Conservation (phyloP, 306 rosid species). For the Gynostemma pentaphyllum region DNA sequence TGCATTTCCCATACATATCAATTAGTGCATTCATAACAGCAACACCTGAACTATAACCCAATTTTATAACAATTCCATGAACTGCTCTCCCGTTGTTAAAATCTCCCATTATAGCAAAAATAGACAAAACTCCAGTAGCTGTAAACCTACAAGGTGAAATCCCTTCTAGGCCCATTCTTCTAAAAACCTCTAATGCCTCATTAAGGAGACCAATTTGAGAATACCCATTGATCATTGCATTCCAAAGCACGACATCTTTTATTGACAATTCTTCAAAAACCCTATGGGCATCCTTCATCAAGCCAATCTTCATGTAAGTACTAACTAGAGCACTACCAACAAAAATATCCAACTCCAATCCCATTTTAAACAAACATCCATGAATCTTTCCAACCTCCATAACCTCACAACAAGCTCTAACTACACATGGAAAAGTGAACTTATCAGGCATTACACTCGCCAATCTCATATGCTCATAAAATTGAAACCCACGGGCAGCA, state of each 20-base stretch:
- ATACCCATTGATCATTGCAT: slow-evolving; percentile 69
- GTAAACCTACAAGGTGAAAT: slow-evolving; percentile 46
- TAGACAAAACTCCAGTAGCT: slow-evolving; percentile 54
- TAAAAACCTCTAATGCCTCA: slow-evolving; percentile 52
- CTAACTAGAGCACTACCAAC: slow-evolving; percentile 68
- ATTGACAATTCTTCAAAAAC: slow-evolving; percentile 54
- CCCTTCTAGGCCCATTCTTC: slow-evolving; percentile 41
- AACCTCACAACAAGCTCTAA: slow-evolving; percentile 45
- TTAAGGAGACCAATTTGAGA: slow-evolving; percentile 44
- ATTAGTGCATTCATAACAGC: slow-evolving; percentile 62
- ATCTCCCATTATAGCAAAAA: slow-evolving; percentile 40
- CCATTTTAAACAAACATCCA: slow-evolving; percentile 63
- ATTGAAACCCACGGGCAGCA: slow-evolving; percentile 23
- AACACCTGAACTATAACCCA: slow-evolving; percentile 49
- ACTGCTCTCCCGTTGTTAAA: slow-evolving; percentile 44
- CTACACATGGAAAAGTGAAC: slow-evolving; percentile 61
- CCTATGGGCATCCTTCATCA: slow-evolving; percentile 43
- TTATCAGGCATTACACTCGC: slow-evolving; percentile 45
- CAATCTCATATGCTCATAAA: slow-evolving; percentile 42
- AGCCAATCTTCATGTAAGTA: slow-evolving; percentile 42
- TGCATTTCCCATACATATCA: slow-evolving; percentile 89
- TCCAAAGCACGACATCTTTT: slow-evolving; percentile 81
- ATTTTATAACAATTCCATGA: slow-evolving; percentile 51
- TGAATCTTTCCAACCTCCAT: slow-evolving; percentile 60
- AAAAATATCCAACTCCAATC: slow-evolving; percentile 58